Evolutionary conservation across 2,329 filamentous ascomycete genomes (phyloP), one percentile per base, ranked within the genome.

Genomic region (Diaporthe sp.): DNA sequence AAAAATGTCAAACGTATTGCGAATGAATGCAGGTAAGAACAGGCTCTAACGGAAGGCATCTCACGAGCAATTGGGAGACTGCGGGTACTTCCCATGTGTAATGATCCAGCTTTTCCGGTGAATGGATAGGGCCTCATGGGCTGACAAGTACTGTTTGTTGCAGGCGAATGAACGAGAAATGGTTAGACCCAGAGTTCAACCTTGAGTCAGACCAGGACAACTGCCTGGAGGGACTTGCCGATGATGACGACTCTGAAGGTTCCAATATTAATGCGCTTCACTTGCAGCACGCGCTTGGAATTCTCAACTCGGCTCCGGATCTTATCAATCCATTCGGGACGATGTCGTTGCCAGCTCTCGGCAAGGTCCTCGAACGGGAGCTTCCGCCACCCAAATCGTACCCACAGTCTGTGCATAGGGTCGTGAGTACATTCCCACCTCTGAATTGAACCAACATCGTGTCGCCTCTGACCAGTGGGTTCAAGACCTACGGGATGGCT

Each of bases 171-270:
- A 88, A 87, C 74, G 82, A 85, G 74, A 87, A 86, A 78, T 87
- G 85, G 74, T 85, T 82, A 57, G 86, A 87, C 67, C 81, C 84
- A 1, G 85, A 86, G 76, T 87, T 86, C 75, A 84, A 87, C 74
- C 83, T 87, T 53, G 86, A 86, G 77, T 76, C 77, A 15, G 85
- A 87, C 74, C 77, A 78, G 2, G 61, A 79, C 13, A 85, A 87
- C 78, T 87, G 85, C 53, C 81, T 87, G 49, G 79, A 82, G 49
- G 82, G 82, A 19, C 78, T 84, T 37, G 51, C 28, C 17, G 28
- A 34, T 15, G 25, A 67, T 67, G 61, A 34, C 9, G 15, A 0
- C 7, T 19, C 42, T 12, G 9, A 5, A 7, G 42, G 61, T 2
- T 17, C 44, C 10, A 49, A 15, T 19, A 9, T 49, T 10, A 28